These are phyloP conservation scores for Paramecium tetraurelia DNA, from an alignment of 73 alveolate species.

Conservation along the genomic window DNA sequence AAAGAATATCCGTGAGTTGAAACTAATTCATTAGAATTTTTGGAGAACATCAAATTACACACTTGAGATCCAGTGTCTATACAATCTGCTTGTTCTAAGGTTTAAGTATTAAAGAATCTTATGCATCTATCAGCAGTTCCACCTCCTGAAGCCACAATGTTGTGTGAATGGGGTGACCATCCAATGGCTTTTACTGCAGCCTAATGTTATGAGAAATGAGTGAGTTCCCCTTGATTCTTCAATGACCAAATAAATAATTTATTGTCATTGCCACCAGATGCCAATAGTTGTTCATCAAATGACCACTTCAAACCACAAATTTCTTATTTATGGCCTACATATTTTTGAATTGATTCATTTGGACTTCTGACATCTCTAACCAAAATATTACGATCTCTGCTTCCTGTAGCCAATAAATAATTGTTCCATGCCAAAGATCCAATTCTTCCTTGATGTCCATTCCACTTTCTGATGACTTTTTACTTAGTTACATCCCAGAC, in stretches of 20 bases:
- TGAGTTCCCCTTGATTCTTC: slow-evolving; percentile 53
- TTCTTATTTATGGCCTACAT: slow-evolving; percentile 82
- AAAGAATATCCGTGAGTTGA: slow-evolving; percentile 62
- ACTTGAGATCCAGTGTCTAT: slow-evolving; percentile 87
- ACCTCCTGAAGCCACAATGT: slow-evolving; percentile 93
- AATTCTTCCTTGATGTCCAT: slow-evolving; percentile 86
- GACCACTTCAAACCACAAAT: slow-evolving; percentile 66
- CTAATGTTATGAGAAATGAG: slow-evolving; percentile 68
- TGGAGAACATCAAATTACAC: slow-evolving; percentile 59
- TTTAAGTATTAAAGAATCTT: slow-evolving; percentile 90
- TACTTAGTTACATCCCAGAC: slow-evolving; percentile 73
- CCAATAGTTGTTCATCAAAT: slow-evolving; percentile 54
- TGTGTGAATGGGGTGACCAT: slow-evolving; percentile 94
- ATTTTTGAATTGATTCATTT: slow-evolving; percentile 63
- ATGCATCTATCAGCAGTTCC: slow-evolving; percentile 97
- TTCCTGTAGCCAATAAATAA: slow-evolving; percentile 85
- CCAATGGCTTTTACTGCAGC: slow-evolving; percentile 98
- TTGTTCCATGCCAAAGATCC: slow-evolving; percentile 95
- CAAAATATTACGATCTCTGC: slow-evolving; percentile 88
- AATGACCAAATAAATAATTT: slow-evolving; percentile 58
- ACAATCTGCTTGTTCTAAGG: slow-evolving; percentile 71
- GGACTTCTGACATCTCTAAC: slow-evolving; percentile 88
- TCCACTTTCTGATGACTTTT: slow-evolving; percentile 67
- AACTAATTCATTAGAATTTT: slow-evolving; percentile 50
- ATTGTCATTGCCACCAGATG: slow-evolving; percentile 66